Conservation (phyloP, 306 rosid genomes). For the Citrullus amarus region DNA sequence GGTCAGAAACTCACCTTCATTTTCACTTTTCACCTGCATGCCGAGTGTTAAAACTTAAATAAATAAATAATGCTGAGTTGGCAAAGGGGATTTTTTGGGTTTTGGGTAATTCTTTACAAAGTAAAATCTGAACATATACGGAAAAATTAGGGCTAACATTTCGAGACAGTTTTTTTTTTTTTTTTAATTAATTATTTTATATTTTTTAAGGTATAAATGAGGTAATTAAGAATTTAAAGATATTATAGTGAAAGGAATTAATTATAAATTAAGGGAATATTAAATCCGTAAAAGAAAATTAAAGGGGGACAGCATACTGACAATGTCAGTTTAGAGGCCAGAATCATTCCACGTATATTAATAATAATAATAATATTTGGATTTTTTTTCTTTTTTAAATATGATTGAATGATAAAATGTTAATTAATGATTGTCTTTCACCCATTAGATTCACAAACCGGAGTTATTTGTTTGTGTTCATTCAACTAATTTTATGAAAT, state of each 20-base stretch:
- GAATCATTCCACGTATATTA: neutral
- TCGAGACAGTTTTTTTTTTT: neutral
- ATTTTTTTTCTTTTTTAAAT: neutral
- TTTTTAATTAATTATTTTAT: neutral
- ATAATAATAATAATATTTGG: neutral
- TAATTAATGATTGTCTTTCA: neutral
- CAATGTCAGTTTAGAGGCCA: neutral
- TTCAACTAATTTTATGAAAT: neutral
- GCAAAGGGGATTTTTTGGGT: slow-evolving; percentile 7
- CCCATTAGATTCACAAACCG: neutral
- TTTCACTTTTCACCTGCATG: slow-evolving; percentile 9
- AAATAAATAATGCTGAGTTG: neutral
- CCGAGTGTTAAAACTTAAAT: neutral
- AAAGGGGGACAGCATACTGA: neutral
- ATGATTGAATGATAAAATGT: neutral
- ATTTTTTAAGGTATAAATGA: neutral
- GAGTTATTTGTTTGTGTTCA: neutral
- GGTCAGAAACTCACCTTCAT: neutral
- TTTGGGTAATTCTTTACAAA: neutral
- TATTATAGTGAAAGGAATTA: neutral
- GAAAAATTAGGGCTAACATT: neutral
- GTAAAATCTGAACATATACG: neutral
- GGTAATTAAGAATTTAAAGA: neutral
- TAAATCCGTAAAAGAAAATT: neutral
- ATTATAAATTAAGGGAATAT: neutral